Conservation (phyloP, 805 yeast genomes). For the Zygosaccharomyces kombuchaensis region DNA sequence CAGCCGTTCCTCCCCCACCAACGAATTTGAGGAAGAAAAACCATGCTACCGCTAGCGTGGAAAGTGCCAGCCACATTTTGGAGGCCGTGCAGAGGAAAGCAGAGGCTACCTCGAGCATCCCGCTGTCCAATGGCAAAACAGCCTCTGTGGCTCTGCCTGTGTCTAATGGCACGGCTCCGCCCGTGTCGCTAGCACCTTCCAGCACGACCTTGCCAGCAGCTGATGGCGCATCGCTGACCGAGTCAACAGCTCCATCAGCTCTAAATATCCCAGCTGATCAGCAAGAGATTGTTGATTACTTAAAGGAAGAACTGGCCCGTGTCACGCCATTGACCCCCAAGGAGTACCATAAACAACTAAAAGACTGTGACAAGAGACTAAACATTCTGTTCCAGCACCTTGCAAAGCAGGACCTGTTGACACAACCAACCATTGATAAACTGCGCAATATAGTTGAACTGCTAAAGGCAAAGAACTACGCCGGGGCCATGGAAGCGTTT, state of each 20-base stretch:
- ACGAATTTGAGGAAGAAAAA: slow-evolving; percentile 23
- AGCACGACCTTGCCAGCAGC: slow-evolving; percentile 10
- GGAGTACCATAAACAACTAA: slow-evolving; percentile 63
- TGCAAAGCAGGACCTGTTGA: slow-evolving; percentile 63
- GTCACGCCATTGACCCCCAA: slow-evolving; percentile 74
- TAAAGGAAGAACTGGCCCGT: slow-evolving; percentile 51
- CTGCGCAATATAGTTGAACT: slow-evolving; percentile 49
- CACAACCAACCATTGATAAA: slow-evolving; percentile 49
- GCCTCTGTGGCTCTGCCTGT: slow-evolving; percentile 14
- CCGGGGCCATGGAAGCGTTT: slow-evolving; percentile 53
- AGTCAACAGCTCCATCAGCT: slow-evolving; percentile 52
- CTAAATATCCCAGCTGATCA: slow-evolving; percentile 58
- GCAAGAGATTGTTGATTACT: slow-evolving; percentile 52
- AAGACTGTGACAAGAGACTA: slow-evolving; percentile 79
- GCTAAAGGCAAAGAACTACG: slow-evolving; percentile 51
- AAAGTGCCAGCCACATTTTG: slow-evolving; percentile 22
- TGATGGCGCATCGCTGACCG: slow-evolving; percentile 27
- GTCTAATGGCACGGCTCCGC: slow-evolving; percentile 5
- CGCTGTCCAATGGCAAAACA: slow-evolving; percentile 21
- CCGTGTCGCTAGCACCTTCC: slow-evolving; percentile 11
- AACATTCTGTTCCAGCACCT: slow-evolving; percentile 72
- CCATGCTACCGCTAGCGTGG: slow-evolving; percentile 19
- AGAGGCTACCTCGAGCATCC: slow-evolving; percentile 13
- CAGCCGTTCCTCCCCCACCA: slow-evolving; percentile 36
- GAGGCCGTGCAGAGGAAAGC: slow-evolving; percentile 20